phyloP scores from a whole-genome alignment of 2,329 filamentous ascomycete species.

The Emergomyces pasteurianus region DNA sequence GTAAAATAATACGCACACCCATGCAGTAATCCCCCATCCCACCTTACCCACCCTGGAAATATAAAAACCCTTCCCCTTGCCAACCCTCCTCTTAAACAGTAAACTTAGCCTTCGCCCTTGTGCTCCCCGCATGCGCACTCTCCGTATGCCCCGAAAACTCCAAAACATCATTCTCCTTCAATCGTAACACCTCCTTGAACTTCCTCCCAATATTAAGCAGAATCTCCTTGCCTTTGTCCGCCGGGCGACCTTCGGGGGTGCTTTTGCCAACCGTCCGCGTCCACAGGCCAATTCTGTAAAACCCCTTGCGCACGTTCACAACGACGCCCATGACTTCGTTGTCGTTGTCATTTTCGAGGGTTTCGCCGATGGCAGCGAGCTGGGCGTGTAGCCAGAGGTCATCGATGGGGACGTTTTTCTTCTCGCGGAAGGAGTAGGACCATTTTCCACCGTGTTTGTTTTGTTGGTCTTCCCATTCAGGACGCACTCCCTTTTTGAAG shows the following conservation, averaged over 20 bases:
- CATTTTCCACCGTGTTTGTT: conserved; percentile 99
- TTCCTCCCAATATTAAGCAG: conserved; percentile 72
- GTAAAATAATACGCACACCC: neutral
- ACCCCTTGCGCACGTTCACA: conserved; percentile 95
- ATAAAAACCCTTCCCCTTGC: neutral
- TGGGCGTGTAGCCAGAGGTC: conserved; percentile 95
- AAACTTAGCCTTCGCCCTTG: conserved; percentile 90
- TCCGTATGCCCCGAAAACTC: conserved; percentile 98
- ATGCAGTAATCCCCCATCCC: neutral
- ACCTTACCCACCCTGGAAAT: neutral
- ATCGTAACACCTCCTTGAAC: conserved; percentile 85
- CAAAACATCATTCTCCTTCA: conserved; percentile 63
- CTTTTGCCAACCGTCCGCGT: conserved; percentile 85
- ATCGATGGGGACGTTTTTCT: conserved; percentile 82
- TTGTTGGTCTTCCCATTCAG: conserved; percentile 96
- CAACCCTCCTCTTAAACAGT: conserved; percentile 47
- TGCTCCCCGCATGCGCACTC: conserved; percentile 82
- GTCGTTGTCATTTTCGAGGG: conserved; percentile 81
- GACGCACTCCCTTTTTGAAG: conserved; percentile 93
- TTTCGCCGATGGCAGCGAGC: conserved; percentile 93
- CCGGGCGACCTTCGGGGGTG: conserved; percentile 59
- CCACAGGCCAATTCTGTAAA: conserved; percentile 97
- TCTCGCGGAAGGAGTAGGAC: conserved; percentile 93
- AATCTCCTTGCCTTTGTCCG: conserved; percentile 74
- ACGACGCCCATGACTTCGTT: conserved; percentile 99